phyloP scores from a whole-genome alignment of 73 alveolate species.

The Tetrahymena thermophila region DNA sequence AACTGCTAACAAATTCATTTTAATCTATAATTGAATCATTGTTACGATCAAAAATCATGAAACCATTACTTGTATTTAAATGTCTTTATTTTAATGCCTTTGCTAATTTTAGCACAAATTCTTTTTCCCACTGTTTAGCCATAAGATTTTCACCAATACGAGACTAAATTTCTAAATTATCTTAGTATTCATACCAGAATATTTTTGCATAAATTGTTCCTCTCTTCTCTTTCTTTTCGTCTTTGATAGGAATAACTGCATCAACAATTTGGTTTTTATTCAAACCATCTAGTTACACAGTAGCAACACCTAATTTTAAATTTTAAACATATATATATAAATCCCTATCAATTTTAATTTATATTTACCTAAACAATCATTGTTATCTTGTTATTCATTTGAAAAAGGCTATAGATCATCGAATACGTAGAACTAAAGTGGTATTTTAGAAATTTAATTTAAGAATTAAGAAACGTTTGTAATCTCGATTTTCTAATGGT shows the following conservation, averaged over 20 bases:
- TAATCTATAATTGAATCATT: background rate
- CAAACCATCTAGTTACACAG: background rate
- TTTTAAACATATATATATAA: background rate
- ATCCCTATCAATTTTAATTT: background rate
- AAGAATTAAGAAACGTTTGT: background rate
- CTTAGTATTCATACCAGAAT: background rate
- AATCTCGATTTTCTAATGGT: background rate
- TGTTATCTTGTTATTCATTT: background rate
- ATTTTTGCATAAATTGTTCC: background rate
- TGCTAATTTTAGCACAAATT: background rate
- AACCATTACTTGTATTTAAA: background rate
- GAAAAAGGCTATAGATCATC: background rate
- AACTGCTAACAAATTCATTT: background rate
- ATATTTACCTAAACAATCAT: background rate
- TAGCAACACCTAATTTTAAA: background rate
- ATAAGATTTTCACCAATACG: background rate
- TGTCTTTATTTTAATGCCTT: background rate
- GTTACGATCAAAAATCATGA: background rate
- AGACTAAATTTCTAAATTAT: background rate
- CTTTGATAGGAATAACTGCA: background rate
- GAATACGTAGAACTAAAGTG: background rate
- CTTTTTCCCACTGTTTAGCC: background rate
- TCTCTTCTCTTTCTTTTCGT: background rate
- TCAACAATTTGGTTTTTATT: background rate
- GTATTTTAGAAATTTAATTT: background rate